phyloP scores from a whole-genome alignment of 257 asterid species.

The Thymus quinquecostatus region DNA sequence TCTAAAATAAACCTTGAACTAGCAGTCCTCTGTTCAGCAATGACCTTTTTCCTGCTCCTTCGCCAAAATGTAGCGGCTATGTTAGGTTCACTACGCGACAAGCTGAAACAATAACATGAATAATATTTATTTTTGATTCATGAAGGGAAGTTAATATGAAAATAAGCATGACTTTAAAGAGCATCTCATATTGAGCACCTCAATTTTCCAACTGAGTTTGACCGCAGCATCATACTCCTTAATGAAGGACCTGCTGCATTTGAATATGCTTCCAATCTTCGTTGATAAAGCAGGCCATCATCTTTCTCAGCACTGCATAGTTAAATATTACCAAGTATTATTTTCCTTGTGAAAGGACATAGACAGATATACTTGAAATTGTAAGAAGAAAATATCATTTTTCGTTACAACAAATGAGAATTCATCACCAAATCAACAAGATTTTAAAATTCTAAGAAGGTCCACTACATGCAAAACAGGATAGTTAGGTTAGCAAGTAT shows the following conservation, averaged over 20 bases:
- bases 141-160: background rate
- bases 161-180: slow-evolving; percentile 23
- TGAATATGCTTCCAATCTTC: slow-evolving; percentile 72
- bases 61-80: slow-evolving; percentile 93
- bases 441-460: slow-evolving; percentile 11
- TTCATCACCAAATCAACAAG: slow-evolving; percentile 11
- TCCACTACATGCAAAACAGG: background rate
- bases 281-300: slow-evolving; percentile 69
- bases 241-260: slow-evolving; percentile 83
- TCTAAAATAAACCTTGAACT: slow-evolving; percentile 78
- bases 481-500: slow-evolving; percentile 8
- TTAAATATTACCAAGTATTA: background rate
- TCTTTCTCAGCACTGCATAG: slow-evolving; percentile 81
- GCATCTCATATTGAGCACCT: slow-evolving; percentile 51
- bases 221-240: slow-evolving; percentile 80
- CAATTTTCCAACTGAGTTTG: slow-evolving; percentile 81
- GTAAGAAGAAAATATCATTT: slow-evolving; percentile 23
- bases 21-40: slow-evolving; percentile 92
- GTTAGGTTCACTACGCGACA: slow-evolving; percentile 90
- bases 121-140: slow-evolving; percentile 23
- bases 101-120: slow-evolving; percentile 56
- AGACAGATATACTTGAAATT: slow-evolving; percentile 16
- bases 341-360: background rate
- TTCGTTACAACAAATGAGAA: background rate
- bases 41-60: slow-evolving; percentile 87